phyloP scores from a whole-genome alignment of 768 basidiomycete genomes.

The Suillus fuscotomentosus region DNA sequence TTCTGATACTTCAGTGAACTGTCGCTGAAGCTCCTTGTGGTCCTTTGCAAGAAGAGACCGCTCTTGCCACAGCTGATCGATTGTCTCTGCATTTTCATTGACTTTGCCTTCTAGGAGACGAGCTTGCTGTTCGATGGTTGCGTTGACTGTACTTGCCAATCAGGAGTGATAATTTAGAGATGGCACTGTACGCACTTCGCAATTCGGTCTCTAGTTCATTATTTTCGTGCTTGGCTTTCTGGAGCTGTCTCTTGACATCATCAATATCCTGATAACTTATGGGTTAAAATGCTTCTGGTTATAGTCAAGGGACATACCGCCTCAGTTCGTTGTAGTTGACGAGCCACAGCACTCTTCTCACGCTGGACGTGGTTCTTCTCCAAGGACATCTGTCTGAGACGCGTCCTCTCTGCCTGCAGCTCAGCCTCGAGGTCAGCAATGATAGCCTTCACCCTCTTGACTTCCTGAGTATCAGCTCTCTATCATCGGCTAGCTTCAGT shows the following conservation, averaged over 20 bases:
- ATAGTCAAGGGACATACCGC: constrained; percentile 43
- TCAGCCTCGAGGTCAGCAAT: constrained; percentile 71
- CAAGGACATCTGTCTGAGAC: constrained; percentile 57
- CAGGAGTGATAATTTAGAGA: constrained; percentile 11
- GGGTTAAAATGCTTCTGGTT: constrained; percentile 2
- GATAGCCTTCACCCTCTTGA: constrained; percentile 61
- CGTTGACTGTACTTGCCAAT: constrained; percentile 44
- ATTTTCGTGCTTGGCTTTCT: constrained; percentile 71
- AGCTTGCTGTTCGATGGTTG: constrained; percentile 70
- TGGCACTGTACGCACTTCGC: constrained; percentile 46
- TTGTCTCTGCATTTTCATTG: constrained; percentile 64
- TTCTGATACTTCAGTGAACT: constrained; percentile 64
- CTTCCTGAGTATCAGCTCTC: constrained; percentile 62
- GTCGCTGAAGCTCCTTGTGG: constrained; percentile 71
- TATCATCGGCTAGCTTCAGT: constrained; percentile 49
- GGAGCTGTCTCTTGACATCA: constrained; percentile 67
- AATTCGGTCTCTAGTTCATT: constrained; percentile 72
- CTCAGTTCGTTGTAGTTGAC: constrained; percentile 70
- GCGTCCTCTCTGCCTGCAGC: constrained; percentile 67
- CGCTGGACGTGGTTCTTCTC: constrained; percentile 64
- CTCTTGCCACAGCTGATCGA: constrained; percentile 76
- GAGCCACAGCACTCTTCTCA: constrained; percentile 62
- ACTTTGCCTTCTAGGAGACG: constrained; percentile 69
- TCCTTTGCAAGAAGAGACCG: constrained; percentile 66
- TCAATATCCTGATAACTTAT: constrained; percentile 69